A percentile compares a stretch with the other conserved stretches of the same genome.
phyloP scores from a whole-genome alignment of 495 filamentous ascomycete species.

The Penicillium flavigenum region DNA sequence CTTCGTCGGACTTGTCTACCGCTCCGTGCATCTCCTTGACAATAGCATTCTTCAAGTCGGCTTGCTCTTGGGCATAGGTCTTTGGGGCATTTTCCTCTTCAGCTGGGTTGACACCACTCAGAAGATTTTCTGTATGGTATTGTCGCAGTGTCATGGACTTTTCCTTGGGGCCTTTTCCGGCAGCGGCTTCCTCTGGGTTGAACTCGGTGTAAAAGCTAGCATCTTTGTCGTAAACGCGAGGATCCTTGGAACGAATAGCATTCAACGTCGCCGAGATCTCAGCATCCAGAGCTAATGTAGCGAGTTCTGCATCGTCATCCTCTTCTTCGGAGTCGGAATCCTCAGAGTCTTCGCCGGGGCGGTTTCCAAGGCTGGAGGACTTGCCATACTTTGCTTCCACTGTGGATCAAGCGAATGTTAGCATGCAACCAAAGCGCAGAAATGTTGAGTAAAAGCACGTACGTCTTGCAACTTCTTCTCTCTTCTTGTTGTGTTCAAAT shows the following conservation, averaged over 20 bases:
- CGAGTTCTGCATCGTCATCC: conserved; percentile 84
- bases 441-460: conserved; percentile 33
- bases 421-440: background rate
- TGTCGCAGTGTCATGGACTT: conserved; percentile 86
- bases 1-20: conserved; percentile 43
- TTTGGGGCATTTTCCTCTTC: conserved; percentile 54
- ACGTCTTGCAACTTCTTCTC: conserved; percentile 83
- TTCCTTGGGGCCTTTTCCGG: conserved; percentile 56
- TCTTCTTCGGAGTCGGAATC: conserved; percentile 70
- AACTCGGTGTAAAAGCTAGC: conserved; percentile 71
- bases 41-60: conserved; percentile 70
- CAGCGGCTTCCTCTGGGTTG: conserved; percentile 45
- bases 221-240: conserved; percentile 78
- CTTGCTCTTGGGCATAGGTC: conserved; percentile 85
- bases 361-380: conserved; percentile 32
- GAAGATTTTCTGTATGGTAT: conserved; percentile 83
- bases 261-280: conserved; percentile 80
- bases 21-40: conserved; percentile 77
- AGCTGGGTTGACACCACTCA: conserved; percentile 61
- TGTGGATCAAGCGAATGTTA: conserved; percentile 28
- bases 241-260: conserved; percentile 87
- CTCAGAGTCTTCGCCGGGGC: conserved; percentile 25
- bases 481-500: conserved; percentile 96
- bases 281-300: conserved; percentile 76
- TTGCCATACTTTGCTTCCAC: conserved; percentile 87